Base-by-base conservation (phyloP, 1,284 basidiomycete species). In the Ustilago tritici region DNA sequence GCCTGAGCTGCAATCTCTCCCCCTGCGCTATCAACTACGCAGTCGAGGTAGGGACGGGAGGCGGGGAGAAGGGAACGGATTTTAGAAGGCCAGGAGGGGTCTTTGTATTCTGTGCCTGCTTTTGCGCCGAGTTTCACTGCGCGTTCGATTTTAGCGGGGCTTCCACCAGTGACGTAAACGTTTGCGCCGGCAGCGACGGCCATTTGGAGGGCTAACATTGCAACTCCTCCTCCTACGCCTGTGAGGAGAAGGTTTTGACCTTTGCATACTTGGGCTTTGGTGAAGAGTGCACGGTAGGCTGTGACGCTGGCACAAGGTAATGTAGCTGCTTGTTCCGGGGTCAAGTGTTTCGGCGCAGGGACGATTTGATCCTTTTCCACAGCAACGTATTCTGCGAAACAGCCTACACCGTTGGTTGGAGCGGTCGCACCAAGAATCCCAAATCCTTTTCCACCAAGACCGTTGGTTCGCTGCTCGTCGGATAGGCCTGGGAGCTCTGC, bases 91-190 rank as follows among this genome's bases (percentile, higher is more conserved):
- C 93, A 95, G 35, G 90, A 87, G 90, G 92, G 86, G 60, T 90
- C 89, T 82, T 90, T 92, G 86, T 95, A 95, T 79, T 89, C 90
- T 6, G 92, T 91, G 0, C 94, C 93, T 10, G 90, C 93, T 76
- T 89, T 90, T 0, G 93, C 93, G n/a, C 93, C 93, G 9, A 94
- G 87, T 12, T 87, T 86, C 28, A 90, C 83, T 0, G 93, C 93
- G 54, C 89, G 90, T 40, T 88, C 84, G 61, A 95, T 90, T 87
- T 95, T 95, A 1, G 90, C 90, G 23, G 89, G 87, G 47, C 86
- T 90, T 1, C 92, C 90, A 67, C 92, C 93, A 0, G 93, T 93
- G n/a, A 95, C 93, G 85, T 91, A 95, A 11, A 94, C 93, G 53
- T 90, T 90, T 0, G 92, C 93, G 9, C 93, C 92, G 0, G 89